Evolutionary conservation across 164 flowering plant genomes (phyloP).

Genomic region (Dillenia turbinata): DNA sequence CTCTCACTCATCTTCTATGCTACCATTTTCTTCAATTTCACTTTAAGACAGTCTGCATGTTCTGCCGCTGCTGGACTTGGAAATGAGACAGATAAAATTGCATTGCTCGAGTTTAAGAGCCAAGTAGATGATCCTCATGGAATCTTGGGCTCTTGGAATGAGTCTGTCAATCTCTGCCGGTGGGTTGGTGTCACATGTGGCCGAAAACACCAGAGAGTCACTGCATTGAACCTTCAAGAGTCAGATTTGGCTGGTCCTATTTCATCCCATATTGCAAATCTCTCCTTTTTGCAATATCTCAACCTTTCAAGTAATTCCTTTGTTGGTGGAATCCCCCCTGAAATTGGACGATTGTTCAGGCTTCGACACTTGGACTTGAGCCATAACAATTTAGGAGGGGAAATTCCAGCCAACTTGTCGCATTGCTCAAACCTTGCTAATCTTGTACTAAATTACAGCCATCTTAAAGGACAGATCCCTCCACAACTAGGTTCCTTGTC

Average conservation of each 20-base stretch:
- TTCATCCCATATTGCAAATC: slow-evolving; percentile 19
- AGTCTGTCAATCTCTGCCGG: slow-evolving; percentile 8
- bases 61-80: slow-evolving; percentile 1
- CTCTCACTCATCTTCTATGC: too few relatives aligned
- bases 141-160: slow-evolving; percentile 13
- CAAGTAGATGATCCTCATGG: slow-evolving; percentile 4
- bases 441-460: slow-evolving; percentile 8
- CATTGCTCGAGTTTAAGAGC: slow-evolving; percentile 12
- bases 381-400: slow-evolving; percentile 14
- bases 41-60: background rate
- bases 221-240: background rate
- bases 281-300: slow-evolving; percentile 8
- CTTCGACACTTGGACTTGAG: slow-evolving; percentile 12
- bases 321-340: slow-evolving; percentile 22
- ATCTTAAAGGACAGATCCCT: slow-evolving; percentile 23
- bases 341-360: slow-evolving; percentile 13
- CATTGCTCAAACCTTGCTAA: slow-evolving; percentile 7
- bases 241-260: slow-evolving; percentile 14
- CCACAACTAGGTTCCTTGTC: slow-evolving; percentile 19
- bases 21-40: background rate
- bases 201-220: slow-evolving; percentile 6
- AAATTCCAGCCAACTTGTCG: slow-evolving; percentile 16
- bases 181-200: slow-evolving; percentile 21
- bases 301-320: slow-evolving; percentile 16
- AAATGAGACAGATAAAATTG: slow-evolving; percentile 1